Base-by-base conservation (phyloP, 2,329 filamentous ascomycete species). In the Aspergillus puulaauensis region DNA sequence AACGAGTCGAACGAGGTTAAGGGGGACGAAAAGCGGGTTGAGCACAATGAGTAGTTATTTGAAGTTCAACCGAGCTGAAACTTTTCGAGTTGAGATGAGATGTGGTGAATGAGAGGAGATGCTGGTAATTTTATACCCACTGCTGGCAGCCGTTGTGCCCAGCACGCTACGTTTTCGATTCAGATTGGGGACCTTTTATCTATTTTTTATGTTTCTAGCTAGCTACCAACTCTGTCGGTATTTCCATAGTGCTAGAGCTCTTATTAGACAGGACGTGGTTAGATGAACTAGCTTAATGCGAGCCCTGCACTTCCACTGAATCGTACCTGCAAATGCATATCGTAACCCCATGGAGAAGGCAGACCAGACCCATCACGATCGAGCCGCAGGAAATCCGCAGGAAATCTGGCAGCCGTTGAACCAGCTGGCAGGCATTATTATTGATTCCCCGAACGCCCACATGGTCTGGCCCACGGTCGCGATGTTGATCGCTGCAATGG, bases 111-210 rank as follows among this genome's bases (percentile, higher is more conserved):
- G n/a, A 40, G 14, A 17, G 27, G 43, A 19, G 14, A 24, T 33
- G 43, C 23, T 48, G 39, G n/a, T 41, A 15, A 37, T 37, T 40
- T 47, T 57, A 57, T 53, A 57, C 54, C 54, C 54, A 21, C 37
- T 50, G 54, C 78, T 96, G 88, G 83, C 23, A 11, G 7, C 6
- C 14, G 7, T 12, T 15, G 8, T 35, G 27, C 45, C 15, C n/a
- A 11, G 11, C 27, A 31, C 21, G 7, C 8, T 46, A 27, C n/a
- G 9, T 44, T 44, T 44, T 44, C 11, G 19, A 15, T 45, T 15
- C 43, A 12, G 15, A 15, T 15, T 45, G 43, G 4, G 19, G 21
- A 15, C 19, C 23, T n/a, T 15, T 15, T n/a, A n/a, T 43, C 4
- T 17, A 17, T 43, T 43, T 11, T 21, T 1, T 21, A 21, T 31